phyloP scores from a whole-genome alignment of 306 rosid species.

The Elaeagnus macrophylla region DNA sequence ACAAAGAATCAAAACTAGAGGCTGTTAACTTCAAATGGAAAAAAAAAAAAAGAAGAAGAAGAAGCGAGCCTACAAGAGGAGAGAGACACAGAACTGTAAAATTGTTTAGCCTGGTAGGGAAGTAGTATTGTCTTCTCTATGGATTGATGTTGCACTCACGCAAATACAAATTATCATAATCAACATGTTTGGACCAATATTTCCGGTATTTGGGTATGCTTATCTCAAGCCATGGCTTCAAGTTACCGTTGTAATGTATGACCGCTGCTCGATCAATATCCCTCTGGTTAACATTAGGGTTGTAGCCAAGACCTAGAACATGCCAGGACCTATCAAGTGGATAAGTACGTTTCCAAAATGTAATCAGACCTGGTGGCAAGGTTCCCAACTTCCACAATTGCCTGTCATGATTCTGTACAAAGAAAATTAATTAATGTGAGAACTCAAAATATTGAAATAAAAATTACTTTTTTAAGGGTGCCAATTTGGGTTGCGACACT shows the following conservation, averaged over 20 bases:
- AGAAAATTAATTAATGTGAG: slow-evolving; percentile 15
- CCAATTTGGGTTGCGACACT: too few relatives aligned
- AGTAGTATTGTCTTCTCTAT: slow-evolving; percentile 22
- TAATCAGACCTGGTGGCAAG: slow-evolving; percentile 91
- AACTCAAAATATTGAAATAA: background rate
- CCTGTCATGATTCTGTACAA: slow-evolving; percentile 73
- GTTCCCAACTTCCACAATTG: slow-evolving; percentile 94
- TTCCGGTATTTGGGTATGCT: slow-evolving; percentile 71
- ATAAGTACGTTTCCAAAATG: slow-evolving; percentile 82
- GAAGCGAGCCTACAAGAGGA: slow-evolving; percentile 33
- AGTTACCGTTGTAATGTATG: slow-evolving; percentile 81
- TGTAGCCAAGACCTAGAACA: slow-evolving; percentile 81
- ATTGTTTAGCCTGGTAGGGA: slow-evolving; percentile 18
- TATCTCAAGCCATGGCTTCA: slow-evolving; percentile 98
- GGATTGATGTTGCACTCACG: slow-evolving; percentile 89
- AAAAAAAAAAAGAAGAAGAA: too few relatives aligned
- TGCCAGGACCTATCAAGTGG: slow-evolving; percentile 75
- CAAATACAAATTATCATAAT: slow-evolving; percentile 56
- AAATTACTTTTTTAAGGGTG: too few relatives aligned
- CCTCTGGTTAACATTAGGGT: slow-evolving; percentile 49
- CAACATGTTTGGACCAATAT: slow-evolving; percentile 64
- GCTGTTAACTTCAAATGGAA: slow-evolving; percentile 19
- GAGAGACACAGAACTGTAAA: slow-evolving; percentile 25
- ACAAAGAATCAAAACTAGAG: slow-evolving; percentile 47
- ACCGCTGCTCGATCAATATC: slow-evolving; percentile 79